Evolutionary conservation across 2,329 filamentous ascomycete genomes (phyloP), one percentile per base, ranked within the genome.

Genomic region (Pseudomassariella vexata): DNA sequence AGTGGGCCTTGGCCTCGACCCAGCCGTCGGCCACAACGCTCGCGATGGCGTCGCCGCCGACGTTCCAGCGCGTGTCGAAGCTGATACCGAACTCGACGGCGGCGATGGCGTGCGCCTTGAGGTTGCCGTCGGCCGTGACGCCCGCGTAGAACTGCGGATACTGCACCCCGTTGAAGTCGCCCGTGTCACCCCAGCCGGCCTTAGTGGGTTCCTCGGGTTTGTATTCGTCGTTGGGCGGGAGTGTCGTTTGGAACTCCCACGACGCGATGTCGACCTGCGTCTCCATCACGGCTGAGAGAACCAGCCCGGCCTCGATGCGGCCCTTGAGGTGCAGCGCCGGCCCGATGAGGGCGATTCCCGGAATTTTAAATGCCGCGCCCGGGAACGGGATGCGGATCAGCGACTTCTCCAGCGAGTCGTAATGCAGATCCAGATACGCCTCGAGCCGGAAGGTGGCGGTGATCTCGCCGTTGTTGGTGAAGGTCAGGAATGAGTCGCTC

Each of bases 311-410:
- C 9, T 26, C 24, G 24, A 26, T 8, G 10, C 15, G n/a, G 7
- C 24, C 24, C 10, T 45, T 40, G 16, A 55, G 36, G 8, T 39
- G 45, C 21, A 55, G 40, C 32, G 48, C 40, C n/a, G 54, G 55
- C 3, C 54, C 48, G 9, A 58, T 41, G 14, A 51, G 56, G 7
- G 44, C 37, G 17, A 58, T 49, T 1, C 45, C 47, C 2, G 49
- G 55, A 16, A 55, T 45, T 3, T 32, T 40, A 32, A 55, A 52
- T 3, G 45, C 36, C 11, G 50, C 49, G n/a, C 47, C 44, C 19
- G 49, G 48, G 40, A 50, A 46, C 8, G 46, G 41, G 11, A 48
- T 17, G n/a, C 29, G 30, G 12, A 44, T 28, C n/a, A 50, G 38
- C 11, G 40, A 32, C 6, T 39, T 39, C 19, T 45, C 37, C 8